Base-by-base conservation (phyloP, 2,329 filamentous ascomycete genomes). In the Zymoseptoria passerinii region DNA sequence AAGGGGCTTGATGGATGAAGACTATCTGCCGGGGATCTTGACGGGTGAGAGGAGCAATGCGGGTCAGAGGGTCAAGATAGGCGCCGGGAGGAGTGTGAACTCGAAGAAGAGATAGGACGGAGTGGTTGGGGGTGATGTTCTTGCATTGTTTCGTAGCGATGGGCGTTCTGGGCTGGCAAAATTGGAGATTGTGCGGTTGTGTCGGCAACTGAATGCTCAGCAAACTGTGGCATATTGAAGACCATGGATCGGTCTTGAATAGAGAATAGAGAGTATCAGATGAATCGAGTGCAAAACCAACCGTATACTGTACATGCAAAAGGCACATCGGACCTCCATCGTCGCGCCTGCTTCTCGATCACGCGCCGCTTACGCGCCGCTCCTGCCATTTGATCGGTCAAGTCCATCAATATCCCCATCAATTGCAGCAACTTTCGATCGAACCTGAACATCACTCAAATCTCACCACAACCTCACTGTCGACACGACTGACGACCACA, bases 1-100 rank as follows among this genome's bases (percentile, higher is more conserved):
- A 71, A 86, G 84, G 70, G 90, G 96, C 74, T 76, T 96, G 58
- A 95, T 97, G 92, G 92, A 97, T 70, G 87, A 95, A 70, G 92
- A 99, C 74, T 95, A 92, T 72, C 75, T 97, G 63, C 94, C 94
- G 0, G 80, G 84, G 35, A 89, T 99, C 52, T 71, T 99, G 69
- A 94, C 85, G 0, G 94, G 94, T 0, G 85, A 92, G 68, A 80
- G 92, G 65, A 81, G 77, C 7, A 82, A 81, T 51, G 76, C 75
- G 4, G 82, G 83, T 1, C 88, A 87, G 0, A 86, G 83, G 74
- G 83, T 89, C 60, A 87, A 84, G 70, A 85, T 97, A 9, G 94
- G 94, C 8, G 91, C 90, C 9, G 94, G 94, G 8, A 84, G 85
- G 70, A 90, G 87, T 70, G 83, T 97, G 55, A 99, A 99, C 75